Evolutionary conservation across 257 asterid species (phyloP), one percentile per base, ranked within the genome.

Genomic region (Solanum gandarillasii): DNA sequence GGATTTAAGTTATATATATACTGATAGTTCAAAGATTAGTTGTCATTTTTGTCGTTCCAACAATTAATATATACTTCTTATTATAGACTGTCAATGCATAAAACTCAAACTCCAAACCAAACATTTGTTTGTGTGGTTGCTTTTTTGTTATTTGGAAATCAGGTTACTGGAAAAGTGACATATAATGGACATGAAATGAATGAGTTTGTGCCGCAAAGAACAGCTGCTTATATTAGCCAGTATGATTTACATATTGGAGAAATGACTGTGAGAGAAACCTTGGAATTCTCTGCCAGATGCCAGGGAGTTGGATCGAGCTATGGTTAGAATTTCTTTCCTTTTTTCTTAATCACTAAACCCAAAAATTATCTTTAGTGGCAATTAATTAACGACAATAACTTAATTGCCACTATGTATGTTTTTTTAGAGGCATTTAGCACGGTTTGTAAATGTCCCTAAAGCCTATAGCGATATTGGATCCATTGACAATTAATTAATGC

Each of bases 301-400:
- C 96, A 94, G 67, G 98, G 98, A 6, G 97, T 94, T 34, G 98
- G 98, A 46, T 90, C 94, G 9, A 91, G 95, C 52, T 93, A 94
- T 76, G 96, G 98, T 95, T 88, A 46, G 95, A 87, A 83, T 36
- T n/a, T 78, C 23, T 9, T 12, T 18, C 9, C 18, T 12, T 55
- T 29, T 27, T 23, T 16, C 55, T 74, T 3, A 21, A 12, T 86
- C 38, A 16, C 21, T 36, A 32, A 6, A 18, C n/a, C n/a, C n/a
- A 52, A 7, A 18, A 52, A 52, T 52, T 0, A 52, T 18, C 62
- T 52, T 18, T 18, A 46, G 55, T 12, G 55, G 0, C 55, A 46
- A 46, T 46, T 46, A 46, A 46, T 13, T 46, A 52, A 52, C 10
- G 62, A 18, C 1, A 52, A 52, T 1, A 52, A 18, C 62, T 52